Conservation (phyloP, 2,329 filamentous ascomycete genomes). For the Fusarium pseudocircinatum region DNA sequence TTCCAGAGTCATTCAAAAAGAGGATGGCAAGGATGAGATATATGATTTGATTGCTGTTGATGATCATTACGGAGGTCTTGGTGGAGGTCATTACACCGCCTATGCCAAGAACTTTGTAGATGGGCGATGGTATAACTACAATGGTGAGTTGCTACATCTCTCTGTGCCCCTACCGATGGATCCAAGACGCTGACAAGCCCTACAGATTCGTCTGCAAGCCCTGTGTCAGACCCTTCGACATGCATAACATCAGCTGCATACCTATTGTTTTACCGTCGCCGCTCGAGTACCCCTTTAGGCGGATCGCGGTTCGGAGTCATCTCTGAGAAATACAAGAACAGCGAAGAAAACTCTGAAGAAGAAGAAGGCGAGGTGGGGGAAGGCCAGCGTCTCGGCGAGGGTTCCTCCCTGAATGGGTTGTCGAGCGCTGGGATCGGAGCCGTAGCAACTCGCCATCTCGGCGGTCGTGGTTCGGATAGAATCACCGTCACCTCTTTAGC, state of each 20-base stretch:
- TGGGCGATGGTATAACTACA: conserved; percentile 93
- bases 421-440: conserved; percentile 85
- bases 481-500: conserved; percentile 44
- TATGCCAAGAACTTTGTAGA: conserved; percentile 93
- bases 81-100: conserved; percentile 96
- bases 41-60: conserved; percentile 97
- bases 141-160: conserved; percentile 69
- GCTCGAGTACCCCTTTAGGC: conserved; percentile 79
- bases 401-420: conserved; percentile 89
- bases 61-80: conserved; percentile 92
- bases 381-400: conserved; percentile 83
- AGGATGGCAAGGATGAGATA: conserved; percentile 81
- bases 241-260: conserved; percentile 85
- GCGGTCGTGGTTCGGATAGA: conserved; percentile 64
- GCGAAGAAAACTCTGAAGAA: conserved; percentile 56
- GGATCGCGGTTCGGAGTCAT: conserved; percentile 79
- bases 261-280: conserved; percentile 93
- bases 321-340: conserved; percentile 68
- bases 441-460: conserved; percentile 77
- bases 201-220: conserved; percentile 78
- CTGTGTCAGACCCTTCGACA: conserved; percentile 65
- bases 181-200: conserved; percentile 51
- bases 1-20: conserved; percentile 79
- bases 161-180: neutral
- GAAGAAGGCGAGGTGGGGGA: conserved; percentile 72